phyloP scores from a whole-genome alignment of 306 rosid genomes.

The Corylus americana region DNA sequence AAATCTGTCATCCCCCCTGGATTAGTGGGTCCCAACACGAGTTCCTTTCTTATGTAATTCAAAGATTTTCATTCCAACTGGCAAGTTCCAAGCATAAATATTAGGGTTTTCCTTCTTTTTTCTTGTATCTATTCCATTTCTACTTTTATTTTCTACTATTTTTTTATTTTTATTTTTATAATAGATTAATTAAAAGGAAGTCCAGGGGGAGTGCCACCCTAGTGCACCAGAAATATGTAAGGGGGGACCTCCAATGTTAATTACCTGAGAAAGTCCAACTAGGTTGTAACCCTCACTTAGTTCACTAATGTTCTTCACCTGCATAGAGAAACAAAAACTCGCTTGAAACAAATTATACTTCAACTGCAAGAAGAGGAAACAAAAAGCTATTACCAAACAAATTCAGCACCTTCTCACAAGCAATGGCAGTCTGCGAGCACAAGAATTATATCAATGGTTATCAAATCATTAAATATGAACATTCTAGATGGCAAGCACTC shows the following conservation, averaged over 20 bases:
- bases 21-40: neutral
- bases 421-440: conserved; percentile 64
- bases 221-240: neutral
- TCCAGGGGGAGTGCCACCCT: conserved; percentile 5
- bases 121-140: neutral
- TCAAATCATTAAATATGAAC: conserved; percentile 21
- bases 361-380: conserved; percentile 20
- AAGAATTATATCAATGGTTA: conserved; percentile 28
- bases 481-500: conserved; percentile 18
- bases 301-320: conserved; percentile 77
- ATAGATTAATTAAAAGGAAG: neutral
- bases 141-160: neutral
- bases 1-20: neutral
- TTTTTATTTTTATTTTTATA: neutral
- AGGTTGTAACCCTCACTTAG: conserved; percentile 76
- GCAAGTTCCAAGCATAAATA: neutral
- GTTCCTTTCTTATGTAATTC: neutral
- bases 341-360: conserved; percentile 19
- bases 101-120: neutral
- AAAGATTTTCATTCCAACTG: neutral
- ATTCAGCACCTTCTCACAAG: conserved; percentile 70
- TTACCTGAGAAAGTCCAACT: conserved; percentile 96
- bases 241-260: conserved; percentile 7
- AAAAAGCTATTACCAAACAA: conserved; percentile 33
- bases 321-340: conserved; percentile 28